Evolutionary conservation across 23 red algal species (phyloP), one percentile per base, ranked within the genome.

Genomic region (Gracilaria gracilis): DNA sequence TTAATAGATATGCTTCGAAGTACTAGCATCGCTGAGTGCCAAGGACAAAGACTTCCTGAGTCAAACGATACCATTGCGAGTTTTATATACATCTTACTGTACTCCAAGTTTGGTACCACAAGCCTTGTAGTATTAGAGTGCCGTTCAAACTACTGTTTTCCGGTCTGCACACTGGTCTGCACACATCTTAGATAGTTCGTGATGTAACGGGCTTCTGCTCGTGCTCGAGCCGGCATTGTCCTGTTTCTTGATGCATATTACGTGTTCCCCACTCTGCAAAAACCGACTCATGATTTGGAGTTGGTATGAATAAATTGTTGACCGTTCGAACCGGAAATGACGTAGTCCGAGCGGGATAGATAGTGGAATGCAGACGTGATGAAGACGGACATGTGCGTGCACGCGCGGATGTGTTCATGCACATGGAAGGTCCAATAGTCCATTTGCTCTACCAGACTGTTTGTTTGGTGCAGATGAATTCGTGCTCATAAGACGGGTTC

Each of bases 251-350:
- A 62, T 69, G 64, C 64, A 69, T 19, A 20, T 37, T 36, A 36
- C 64, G 16, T 69, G 32, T 69, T 36, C 31, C 1, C 16, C 13
- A 9, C 4, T 37, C 0, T 32, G 15, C 33, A 32, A 14, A 12
- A 34, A 69, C 64, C 31, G 37, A 36, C 64, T 69, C 64, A 69
- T 69, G 64, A 17, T 69, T 69, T 69, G 51, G 9, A 55, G 51
- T 55, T 55, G 9, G 51, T 19, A 55, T 19, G 9, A 55, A 69
- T 69, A 37, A 37, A 69, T 69, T 13, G 16, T 69, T 28, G 31
- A 69, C 64, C 27, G 28, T 37, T 34, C 16, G 33, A 69, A 23
- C 6, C 1, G 9, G 32, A 69, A 69, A 69, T 69, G 28, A 69
- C 64, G 64, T 69, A 69, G 9, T 19, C 31, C 23, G 13, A 32